A percentile compares a stretch with the other conserved stretches of the same genome.
Evolutionary conservation across 495 filamentous ascomycete species (phyloP).

Genomic region (Filosporella fistucella): DNA sequence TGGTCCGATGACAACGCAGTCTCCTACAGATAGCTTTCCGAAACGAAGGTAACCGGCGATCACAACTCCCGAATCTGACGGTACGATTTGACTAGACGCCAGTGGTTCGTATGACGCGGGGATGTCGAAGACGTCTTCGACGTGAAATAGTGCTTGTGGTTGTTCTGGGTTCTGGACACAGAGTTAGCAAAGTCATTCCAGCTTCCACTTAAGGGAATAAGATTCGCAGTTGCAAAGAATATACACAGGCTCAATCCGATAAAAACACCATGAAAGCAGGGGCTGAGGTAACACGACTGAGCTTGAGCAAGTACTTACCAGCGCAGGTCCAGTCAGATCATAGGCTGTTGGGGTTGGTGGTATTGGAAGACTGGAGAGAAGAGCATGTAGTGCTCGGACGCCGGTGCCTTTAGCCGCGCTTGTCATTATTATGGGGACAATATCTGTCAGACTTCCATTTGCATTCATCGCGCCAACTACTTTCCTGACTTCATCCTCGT

Average conservation of each 20-base stretch:
- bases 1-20: slow-evolving; percentile 76
- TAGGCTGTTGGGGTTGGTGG: slow-evolving; percentile 48
- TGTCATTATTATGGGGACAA: slow-evolving; percentile 83
- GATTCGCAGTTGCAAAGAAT: too few relatives aligned
- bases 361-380: slow-evolving; percentile 73
- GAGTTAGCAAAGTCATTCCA: slow-evolving; percentile 3
- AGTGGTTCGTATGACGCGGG: slow-evolving; percentile 41
- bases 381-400: slow-evolving; percentile 73
- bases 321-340: slow-evolving; percentile 34
- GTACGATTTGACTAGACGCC: slow-evolving; percentile 41
- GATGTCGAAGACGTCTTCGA: slow-evolving; percentile 72
- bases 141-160: slow-evolving; percentile 65
- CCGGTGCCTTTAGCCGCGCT: slow-evolving; percentile 84
- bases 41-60: slow-evolving; percentile 79
- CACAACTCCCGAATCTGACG: slow-evolving; percentile 53
- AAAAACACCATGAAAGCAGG: too few relatives aligned
- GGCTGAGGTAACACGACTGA: too few relatives aligned
- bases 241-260: too few relatives aligned
- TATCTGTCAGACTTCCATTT: slow-evolving; percentile 37
- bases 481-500: slow-evolving; percentile 47
- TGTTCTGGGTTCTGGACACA: slow-evolving; percentile 45
- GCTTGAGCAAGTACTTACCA: too few relatives aligned
- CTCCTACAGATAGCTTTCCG: slow-evolving; percentile 72
- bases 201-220: too few relatives aligned
- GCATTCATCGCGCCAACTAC: slow-evolving; percentile 40